Percentiles rank a stretch among this genome's conserved stretches.
Conservation (phyloP, 2,329 filamentous ascomycete genomes). For the Podosphaera xanthii region DNA sequence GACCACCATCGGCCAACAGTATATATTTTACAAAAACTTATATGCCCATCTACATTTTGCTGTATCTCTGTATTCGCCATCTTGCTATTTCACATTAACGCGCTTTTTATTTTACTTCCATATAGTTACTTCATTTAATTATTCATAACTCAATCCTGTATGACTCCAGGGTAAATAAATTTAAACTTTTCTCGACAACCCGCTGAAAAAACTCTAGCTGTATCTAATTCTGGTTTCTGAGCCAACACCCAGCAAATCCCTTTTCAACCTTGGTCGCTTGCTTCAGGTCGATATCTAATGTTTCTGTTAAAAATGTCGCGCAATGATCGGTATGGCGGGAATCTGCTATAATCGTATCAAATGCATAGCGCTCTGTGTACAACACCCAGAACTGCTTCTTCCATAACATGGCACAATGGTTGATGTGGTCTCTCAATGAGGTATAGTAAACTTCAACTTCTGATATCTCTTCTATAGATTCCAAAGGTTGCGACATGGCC, state of each 20-base stretch:
- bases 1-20: too few relatives aligned
- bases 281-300: neutral
- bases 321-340: slow-evolving; percentile 5
- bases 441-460: slow-evolving; percentile 4
- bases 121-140: too few relatives aligned
- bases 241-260: slow-evolving; percentile 5
- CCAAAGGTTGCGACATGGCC: slow-evolving; percentile 1
- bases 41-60: too few relatives aligned
- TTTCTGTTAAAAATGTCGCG: slow-evolving; percentile 3
- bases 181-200: too few relatives aligned
- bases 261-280: slow-evolving; percentile 3
- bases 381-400: slow-evolving; percentile 19
- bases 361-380: slow-evolving; percentile 14
- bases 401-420: slow-evolving; percentile 20
- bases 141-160: too few relatives aligned
- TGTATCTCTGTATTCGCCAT: too few relatives aligned
- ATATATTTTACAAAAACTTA: too few relatives aligned
- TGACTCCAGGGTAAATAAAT: too few relatives aligned
- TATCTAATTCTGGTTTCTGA: neutral
- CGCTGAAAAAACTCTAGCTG: too few relatives aligned
- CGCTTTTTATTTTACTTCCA: too few relatives aligned
- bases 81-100: too few relatives aligned
- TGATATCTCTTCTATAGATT: slow-evolving; percentile 2
- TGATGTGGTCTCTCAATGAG: slow-evolving; percentile 15
- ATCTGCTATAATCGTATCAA: slow-evolving; percentile 2